phyloP scores from a whole-genome alignment of 2,329 filamentous ascomycete genomes.

The Aureobasidium subglaciale region DNA sequence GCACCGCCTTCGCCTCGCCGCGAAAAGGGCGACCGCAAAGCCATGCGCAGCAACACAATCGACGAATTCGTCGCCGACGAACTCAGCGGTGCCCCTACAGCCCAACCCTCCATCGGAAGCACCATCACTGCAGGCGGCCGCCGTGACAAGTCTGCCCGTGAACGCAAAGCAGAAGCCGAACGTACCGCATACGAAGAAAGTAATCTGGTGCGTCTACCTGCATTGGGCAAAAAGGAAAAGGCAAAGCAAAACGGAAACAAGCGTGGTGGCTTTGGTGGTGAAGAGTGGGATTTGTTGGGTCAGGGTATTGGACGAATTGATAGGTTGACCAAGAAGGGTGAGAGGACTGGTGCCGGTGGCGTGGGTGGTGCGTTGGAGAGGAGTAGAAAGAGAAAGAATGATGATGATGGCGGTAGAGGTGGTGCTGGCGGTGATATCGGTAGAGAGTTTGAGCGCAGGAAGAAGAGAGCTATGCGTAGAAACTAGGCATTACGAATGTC shows the following conservation, averaged over 20 bases:
- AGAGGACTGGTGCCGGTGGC: constrained; percentile 40
- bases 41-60: constrained; percentile 71
- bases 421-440: constrained; percentile 49
- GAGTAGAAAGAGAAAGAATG: constrained; percentile 72
- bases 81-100: constrained; percentile 70
- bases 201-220: constrained; percentile 83
- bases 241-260: constrained; percentile 48
- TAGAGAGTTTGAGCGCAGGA: constrained; percentile 18
- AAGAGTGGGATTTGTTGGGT: constrained; percentile 84
- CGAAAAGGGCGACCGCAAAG: constrained; percentile 56
- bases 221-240: constrained; percentile 76
- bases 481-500: background rate
- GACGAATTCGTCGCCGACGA: constrained; percentile 89
- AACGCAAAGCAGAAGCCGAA: constrained; percentile 72
- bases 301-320: constrained; percentile 84
- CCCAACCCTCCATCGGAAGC: constrained; percentile 85
- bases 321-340: constrained; percentile 60
- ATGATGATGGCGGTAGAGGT: constrained; percentile 64
- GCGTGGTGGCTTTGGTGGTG: constrained; percentile 67
- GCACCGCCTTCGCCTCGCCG: constrained; percentile 42
- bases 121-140: constrained; percentile 73
- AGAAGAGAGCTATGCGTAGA: constrained; percentile 18
- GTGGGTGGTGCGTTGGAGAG: constrained; percentile 62
- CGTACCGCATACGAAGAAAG: constrained; percentile 80
- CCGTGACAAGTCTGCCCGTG: constrained; percentile 66